These are phyloP conservation scores for Nematodospora anomalae DNA, from an alignment of 1,139 yeast genomes.

Conservation along the genomic window DNA sequence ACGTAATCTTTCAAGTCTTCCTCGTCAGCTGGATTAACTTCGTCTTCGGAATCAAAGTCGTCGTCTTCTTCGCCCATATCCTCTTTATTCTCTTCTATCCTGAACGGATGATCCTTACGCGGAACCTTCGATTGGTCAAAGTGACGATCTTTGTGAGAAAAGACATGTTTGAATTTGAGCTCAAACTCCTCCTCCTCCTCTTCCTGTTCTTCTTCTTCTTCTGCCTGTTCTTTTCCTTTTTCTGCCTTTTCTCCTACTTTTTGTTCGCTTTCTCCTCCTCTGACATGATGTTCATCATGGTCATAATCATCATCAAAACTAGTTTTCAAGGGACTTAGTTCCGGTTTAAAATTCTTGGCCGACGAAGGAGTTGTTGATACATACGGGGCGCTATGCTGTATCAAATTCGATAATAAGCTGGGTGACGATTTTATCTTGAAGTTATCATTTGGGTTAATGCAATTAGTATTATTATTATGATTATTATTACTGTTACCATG, in stretches of 20 bases:
- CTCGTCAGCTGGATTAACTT: constrained; percentile 53
- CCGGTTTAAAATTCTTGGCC: constrained; percentile 34
- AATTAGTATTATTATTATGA: constrained; percentile 1
- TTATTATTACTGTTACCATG: background rate
- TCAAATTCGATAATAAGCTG: constrained; percentile 23
- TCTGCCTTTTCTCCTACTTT: constrained; percentile 18
- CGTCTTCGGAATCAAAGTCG: constrained; percentile 34
- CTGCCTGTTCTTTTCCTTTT: constrained; percentile 1
- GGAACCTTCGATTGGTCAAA: no score
- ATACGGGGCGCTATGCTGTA: constrained; percentile 29
- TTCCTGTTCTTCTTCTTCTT: constrained; percentile 7
- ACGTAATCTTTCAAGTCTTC: constrained; percentile 71
- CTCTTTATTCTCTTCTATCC: constrained; percentile 26
- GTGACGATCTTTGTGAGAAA: no score
- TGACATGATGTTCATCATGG: constrained; percentile 3
- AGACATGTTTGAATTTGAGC: constrained; percentile 4
- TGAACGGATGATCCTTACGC: background rate
- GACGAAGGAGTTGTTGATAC: constrained; percentile 28
- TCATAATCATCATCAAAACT: constrained; percentile 23
- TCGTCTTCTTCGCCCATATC: constrained; percentile 46
- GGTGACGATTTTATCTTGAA: constrained; percentile 16
- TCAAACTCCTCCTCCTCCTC: constrained; percentile 10
- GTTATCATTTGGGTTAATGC: constrained; percentile 8
- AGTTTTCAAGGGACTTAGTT: constrained; percentile 38
- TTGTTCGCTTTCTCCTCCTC: constrained; percentile 14